A percentile compares a stretch with the other conserved stretches of the same genome.
Evolutionary conservation across 164 flowering plant genomes (phyloP).

Genomic region (Sextonia rubra): DNA sequence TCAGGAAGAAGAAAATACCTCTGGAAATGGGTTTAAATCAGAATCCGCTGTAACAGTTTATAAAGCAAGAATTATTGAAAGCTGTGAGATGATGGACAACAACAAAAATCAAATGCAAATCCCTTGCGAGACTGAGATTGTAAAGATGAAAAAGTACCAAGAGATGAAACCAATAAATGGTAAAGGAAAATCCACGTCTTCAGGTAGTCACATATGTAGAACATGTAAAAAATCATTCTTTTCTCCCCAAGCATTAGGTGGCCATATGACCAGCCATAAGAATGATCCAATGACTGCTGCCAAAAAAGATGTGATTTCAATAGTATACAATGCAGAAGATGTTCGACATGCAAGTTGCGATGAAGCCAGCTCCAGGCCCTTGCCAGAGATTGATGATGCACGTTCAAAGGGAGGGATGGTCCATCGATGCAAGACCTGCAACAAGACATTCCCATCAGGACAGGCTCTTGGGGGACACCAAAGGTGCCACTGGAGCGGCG

Average conservation of each 20-base stretch:
- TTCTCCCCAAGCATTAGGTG: no score
- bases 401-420: neutral
- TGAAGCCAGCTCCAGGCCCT: neutral
- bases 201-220: constrained; percentile 23
- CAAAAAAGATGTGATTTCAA: neutral
- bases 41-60: neutral
- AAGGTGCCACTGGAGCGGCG: no score
- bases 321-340: neutral
- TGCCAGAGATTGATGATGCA: neutral
- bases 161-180: constrained; percentile 20
- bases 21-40: constrained; percentile 2
- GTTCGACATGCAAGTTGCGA: neutral
- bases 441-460: constrained; percentile 31
- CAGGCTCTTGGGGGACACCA: constrained; percentile 43
- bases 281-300: no score
- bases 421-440: constrained; percentile 31
- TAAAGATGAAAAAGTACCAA: constrained; percentile 22
- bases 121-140: neutral
- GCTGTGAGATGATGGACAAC: no score
- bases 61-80: no score
- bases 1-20: neutral
- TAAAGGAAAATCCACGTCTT: neutral
- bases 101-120: no score
- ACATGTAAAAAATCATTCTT: constrained; percentile 43
- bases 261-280: no score